Conservation (phyloP, 305 asterid species). For the Fraxinus sp. region DNA sequence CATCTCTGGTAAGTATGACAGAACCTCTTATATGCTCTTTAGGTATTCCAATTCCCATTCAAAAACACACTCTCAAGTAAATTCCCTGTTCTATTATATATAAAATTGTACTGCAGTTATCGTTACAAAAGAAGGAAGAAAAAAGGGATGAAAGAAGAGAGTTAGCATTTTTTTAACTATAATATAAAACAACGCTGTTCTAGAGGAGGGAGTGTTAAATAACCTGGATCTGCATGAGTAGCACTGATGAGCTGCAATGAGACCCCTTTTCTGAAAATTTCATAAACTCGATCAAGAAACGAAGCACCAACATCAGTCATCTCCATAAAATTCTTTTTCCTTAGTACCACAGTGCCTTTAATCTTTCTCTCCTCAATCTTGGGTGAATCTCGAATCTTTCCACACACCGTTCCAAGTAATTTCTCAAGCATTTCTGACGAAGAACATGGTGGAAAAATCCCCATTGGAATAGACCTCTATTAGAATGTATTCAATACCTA, state of each 20-base stretch:
- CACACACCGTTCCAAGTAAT: background rate
- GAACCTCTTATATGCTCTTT: background rate
- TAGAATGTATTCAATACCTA: background rate
- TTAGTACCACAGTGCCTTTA: conserved; percentile 35
- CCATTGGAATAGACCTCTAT: background rate
- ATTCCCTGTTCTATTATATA: background rate
- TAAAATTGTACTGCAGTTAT: background rate
- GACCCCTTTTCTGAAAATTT: conserved; percentile 36
- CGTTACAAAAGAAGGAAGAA: background rate
- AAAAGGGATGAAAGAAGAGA: background rate
- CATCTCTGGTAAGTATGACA: background rate
- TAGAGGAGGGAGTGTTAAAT: background rate
- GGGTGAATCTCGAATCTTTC: background rate
- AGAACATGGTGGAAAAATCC: background rate
- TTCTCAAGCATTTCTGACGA: conserved; percentile 12
- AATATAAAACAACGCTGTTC: background rate
- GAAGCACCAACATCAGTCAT: conserved; percentile 26
- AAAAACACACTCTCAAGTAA: background rate
- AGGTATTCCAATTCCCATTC: background rate
- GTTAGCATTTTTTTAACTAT: background rate
- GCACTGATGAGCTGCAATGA: conserved; percentile 41
- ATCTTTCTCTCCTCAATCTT: conserved; percentile 17
- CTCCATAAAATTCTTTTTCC: conserved; percentile 37
- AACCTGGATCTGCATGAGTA: conserved; percentile 35
- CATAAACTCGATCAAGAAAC: conserved; percentile 28